A percentile compares a stretch with the other conserved stretches of the same genome.
phyloP scores from a whole-genome alignment of 2,329 filamentous ascomycete species.

The Juglanconis juglandina region DNA sequence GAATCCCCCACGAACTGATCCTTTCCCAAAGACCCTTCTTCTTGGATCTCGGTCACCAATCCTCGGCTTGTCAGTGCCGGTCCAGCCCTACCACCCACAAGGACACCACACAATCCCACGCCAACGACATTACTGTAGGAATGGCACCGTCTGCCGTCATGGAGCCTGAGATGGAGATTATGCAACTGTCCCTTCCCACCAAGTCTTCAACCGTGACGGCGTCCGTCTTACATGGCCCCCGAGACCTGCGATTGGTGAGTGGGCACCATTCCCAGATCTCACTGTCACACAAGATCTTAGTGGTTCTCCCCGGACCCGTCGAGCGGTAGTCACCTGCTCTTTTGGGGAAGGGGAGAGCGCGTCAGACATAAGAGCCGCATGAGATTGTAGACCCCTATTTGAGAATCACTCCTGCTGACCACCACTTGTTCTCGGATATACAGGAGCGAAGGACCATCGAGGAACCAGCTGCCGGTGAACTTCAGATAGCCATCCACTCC shows the following conservation, averaged over 20 bases:
- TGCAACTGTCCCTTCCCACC: constrained; percentile 40
- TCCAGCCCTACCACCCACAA: constrained; percentile 19
- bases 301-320: not conserved
- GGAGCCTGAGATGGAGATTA: constrained; percentile 36
- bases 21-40: not conserved
- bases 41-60: not conserved
- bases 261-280: constrained; percentile 19
- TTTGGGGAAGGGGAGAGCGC: constrained; percentile 1
- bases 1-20: constrained; percentile 10
- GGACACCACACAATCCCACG: constrained; percentile 29
- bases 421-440: not conserved
- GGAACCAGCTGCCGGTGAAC: constrained; percentile 47
- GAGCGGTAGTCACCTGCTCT: not conserved
- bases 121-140: constrained; percentile 25
- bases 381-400: not conserved
- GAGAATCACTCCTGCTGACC: constrained; percentile 16
- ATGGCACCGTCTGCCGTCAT: constrained; percentile 51
- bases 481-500: constrained; percentile 62
- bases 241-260: constrained; percentile 56
- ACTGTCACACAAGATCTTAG: constrained; percentile 29
- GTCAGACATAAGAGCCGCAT: constrained; percentile 9
- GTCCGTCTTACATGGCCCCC: constrained; percentile 55
- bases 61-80: constrained; percentile 9
- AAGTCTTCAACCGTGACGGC: constrained; percentile 47
- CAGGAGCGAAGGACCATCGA: constrained; percentile 51